phyloP scores from a whole-genome alignment of 2,329 filamentous ascomycete species.

The Colletotrichum sp. region DNA sequence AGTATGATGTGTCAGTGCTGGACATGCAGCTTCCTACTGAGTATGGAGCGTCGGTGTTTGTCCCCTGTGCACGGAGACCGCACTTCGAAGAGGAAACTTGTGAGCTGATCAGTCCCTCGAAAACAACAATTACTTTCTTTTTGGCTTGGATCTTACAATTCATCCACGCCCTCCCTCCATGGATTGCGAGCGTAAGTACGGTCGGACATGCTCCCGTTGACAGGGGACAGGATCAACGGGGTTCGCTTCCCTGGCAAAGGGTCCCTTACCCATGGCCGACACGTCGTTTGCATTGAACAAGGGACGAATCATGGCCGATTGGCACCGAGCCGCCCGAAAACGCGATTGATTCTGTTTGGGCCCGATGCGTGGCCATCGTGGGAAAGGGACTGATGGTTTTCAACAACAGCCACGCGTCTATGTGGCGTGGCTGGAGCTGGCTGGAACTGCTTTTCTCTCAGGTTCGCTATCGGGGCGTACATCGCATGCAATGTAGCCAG shows the following conservation, averaged over 20 bases:
- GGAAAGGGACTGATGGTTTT: not conserved
- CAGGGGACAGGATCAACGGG: constrained; percentile 1
- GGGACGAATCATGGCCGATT: not conserved
- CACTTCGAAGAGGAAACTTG: not conserved
- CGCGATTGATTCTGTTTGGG: not conserved
- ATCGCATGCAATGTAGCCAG: not conserved
- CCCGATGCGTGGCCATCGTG: not conserved
- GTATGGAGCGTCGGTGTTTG: not conserved
- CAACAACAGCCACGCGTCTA: not conserved
- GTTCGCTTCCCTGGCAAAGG: not conserved
- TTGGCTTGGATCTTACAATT: not conserved
- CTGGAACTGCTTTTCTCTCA: not conserved
- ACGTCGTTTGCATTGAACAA: constrained; percentile 3
- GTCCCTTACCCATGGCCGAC: not conserved
- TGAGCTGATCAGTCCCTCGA: not conserved
- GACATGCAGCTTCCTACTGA: not conserved
- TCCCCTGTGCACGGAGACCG: not conserved
- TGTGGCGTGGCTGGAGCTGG: not conserved
- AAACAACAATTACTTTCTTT: not conserved
- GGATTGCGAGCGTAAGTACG: not conserved
- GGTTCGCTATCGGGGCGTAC: not conserved
- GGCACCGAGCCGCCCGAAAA: not conserved
- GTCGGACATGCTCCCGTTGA: not conserved
- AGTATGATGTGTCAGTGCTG: not conserved
- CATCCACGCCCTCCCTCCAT: not conserved